Conservation (phyloP, 495 filamentous ascomycete genomes). For the Apiosordaria backusii region DNA sequence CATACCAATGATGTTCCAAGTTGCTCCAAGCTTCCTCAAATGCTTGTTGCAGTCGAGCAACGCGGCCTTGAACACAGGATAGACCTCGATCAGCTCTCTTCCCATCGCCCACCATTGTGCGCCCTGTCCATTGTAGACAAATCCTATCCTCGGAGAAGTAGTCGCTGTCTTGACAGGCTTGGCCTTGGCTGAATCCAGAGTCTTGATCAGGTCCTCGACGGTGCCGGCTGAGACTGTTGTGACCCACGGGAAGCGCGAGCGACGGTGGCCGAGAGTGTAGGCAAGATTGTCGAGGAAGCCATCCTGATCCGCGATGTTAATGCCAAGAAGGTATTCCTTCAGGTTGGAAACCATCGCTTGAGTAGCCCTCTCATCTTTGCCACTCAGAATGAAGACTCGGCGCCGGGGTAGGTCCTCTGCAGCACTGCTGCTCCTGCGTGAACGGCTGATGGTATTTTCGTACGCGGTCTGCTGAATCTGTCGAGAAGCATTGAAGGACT, state of each 20-base stretch:
- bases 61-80: conserved; percentile 30
- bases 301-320: conserved; percentile 14
- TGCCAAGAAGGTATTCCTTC: conserved; percentile 17
- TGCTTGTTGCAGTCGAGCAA: conserved; percentile 28
- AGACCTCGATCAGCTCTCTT: conserved; percentile 39
- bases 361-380: conserved; percentile 25
- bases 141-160: conserved; percentile 21
- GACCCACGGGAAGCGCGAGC: conserved; percentile 32
- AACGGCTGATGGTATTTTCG: conserved; percentile 5
- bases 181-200: conserved; percentile 20
- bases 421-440: conserved; percentile 10
- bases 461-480: neutral
- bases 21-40: conserved; percentile 33
- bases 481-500: conserved; percentile 15
- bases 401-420: neutral
- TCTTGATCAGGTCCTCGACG: conserved; percentile 17
- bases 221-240: conserved; percentile 16
- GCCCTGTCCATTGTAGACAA: conserved; percentile 46
- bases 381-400: conserved; percentile 26
- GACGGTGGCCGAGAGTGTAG: conserved; percentile 32
- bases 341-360: conserved; percentile 22
- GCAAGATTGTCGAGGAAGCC: conserved; percentile 32
- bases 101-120: conserved; percentile 58
- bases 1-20: conserved; percentile 23
- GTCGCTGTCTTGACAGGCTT: conserved; percentile 16